Evolutionary conservation across 73 alveolate genomes (phyloP), one percentile per base, ranked within the genome.

Genomic region (Stentor coeruleus): DNA sequence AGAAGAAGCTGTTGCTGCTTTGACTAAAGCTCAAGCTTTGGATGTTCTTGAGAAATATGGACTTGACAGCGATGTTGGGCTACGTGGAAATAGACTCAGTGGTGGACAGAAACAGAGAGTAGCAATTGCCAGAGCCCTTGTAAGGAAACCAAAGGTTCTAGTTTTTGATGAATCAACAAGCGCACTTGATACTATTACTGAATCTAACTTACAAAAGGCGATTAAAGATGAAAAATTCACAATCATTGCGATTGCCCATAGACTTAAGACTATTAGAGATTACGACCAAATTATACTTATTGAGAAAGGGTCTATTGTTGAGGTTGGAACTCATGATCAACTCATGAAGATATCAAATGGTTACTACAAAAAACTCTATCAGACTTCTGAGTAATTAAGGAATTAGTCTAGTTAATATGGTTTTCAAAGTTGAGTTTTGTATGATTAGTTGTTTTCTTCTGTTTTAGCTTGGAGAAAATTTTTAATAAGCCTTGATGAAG

Each of bases 1-100:
- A 49, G 96, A 88, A 82, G 85, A 83, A 86, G 84, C 91, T 76
- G 81, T 81, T 75, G 85, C 77, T 6, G 76, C 92, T 42, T 74
- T 66, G 59, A 76, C 76, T 74, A 49, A 91, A 58, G 93, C 91
- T 3, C 76, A 89, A 76, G 92, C 92, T 40, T 82, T 82, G 86
- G 94, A 95, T 66, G 89, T 96, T 83, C 86, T 96, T 38, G 81
- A 75, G 40, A 82, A 90, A 83, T 87, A 85, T 72, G 94, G 89
- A 39, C 82, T 91, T 58, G 97, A 79, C 6, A 74, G 60, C 3
- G 66, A 76, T 39, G 42, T 2, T 38, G 3, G 58, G 1, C 73
- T 57, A 20, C 15, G 73, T 1, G 73, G 73, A 57, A 57, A 31
- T 31, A 57, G 28, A 57, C 73, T 57, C 28, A 57, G 73, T 57